Conservation (phyloP, 345 rosid genomes). For the Rhizophora apiculata region DNA sequence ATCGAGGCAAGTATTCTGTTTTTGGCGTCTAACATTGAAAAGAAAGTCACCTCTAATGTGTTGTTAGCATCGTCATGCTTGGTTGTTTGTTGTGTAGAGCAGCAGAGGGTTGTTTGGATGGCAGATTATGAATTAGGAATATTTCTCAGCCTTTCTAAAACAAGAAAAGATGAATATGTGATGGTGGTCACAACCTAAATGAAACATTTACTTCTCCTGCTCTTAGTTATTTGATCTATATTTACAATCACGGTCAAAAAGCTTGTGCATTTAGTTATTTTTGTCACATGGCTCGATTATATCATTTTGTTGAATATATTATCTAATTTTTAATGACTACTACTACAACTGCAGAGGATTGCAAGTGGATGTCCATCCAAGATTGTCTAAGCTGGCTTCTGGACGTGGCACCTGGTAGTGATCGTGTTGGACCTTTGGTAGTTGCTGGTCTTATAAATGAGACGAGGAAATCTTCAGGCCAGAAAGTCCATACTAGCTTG, state of each 20-base stretch:
- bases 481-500: constrained; percentile 41
- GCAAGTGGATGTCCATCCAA: constrained; percentile 63
- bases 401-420: constrained; percentile 51
- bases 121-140: background rate
- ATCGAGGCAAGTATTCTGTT: background rate
- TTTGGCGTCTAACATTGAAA: background rate
- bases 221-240: background rate
- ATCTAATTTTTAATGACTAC: background rate
- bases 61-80: background rate
- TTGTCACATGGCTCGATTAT: background rate
- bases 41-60: background rate
- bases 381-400: constrained; percentile 50
- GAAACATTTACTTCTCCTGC: background rate
- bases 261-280: background rate
- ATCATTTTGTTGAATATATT: background rate
- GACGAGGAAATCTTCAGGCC: constrained; percentile 29
- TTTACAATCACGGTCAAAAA: background rate
- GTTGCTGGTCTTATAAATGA: constrained; percentile 53
- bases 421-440: constrained; percentile 63
- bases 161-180: background rate
- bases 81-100: too few species aligned
- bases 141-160: background rate
- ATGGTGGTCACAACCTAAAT: background rate
- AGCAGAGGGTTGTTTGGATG: too few species aligned
- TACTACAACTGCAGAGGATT: constrained; percentile 41